Evolutionary conservation across 257 asterid species (phyloP).

Genomic region (Fraxinus quadrangulata): DNA sequence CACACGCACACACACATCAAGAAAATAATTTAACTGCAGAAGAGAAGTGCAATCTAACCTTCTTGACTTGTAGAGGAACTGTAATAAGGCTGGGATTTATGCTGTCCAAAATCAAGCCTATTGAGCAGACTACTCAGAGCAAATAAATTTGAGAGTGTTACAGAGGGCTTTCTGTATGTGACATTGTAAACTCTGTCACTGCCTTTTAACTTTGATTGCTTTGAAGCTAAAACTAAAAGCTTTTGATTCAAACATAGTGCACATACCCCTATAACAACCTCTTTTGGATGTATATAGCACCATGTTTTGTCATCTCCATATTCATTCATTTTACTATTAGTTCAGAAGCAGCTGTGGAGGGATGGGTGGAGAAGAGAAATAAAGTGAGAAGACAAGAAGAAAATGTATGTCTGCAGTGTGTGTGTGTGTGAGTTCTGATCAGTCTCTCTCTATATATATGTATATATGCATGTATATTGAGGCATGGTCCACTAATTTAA

Average conservation of each 20-base stretch:
- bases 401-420: neutral
- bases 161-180: conserved; percentile 7
- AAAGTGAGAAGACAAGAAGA: neutral
- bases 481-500: neutral
- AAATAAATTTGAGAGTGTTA: conserved; percentile 55
- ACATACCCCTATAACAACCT: conserved; percentile 1
- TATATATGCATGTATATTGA: neutral
- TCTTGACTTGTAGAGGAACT: conserved; percentile 59
- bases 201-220: conserved; percentile 31
- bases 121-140: conserved; percentile 59
- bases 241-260: neutral
- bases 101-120: conserved; percentile 49
- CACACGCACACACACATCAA: neutral
- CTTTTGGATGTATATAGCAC: neutral
- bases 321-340: neutral
- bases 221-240: conserved; percentile 21
- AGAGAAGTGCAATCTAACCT: conserved; percentile 43
- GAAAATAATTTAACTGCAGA: neutral
- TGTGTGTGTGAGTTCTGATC: neutral
- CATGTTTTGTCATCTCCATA: neutral
- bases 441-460: no score
- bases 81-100: conserved; percentile 36
- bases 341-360: neutral
- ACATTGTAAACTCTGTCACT: conserved; percentile 16
- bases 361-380: neutral